Evolutionary conservation across 2,329 filamentous ascomycete genomes (phyloP), one percentile per base, ranked within the genome.

Genomic region (Aureobasidium leucospermi): DNA sequence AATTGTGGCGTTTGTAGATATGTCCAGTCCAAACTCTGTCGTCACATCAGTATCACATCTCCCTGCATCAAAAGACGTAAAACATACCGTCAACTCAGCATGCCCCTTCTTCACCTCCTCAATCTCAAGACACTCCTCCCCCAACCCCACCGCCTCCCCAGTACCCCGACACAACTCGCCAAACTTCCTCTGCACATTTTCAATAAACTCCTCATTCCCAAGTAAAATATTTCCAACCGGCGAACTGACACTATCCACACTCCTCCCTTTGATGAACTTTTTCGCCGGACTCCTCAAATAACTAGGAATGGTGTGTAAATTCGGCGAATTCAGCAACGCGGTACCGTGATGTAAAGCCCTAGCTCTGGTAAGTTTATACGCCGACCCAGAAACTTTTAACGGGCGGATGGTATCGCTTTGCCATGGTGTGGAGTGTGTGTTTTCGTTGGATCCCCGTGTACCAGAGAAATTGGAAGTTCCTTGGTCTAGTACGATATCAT

Each of bases 281-380:
- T 85, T 86, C 0, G 88, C 89, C 0, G 91, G 90, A n/a, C 90
- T 91, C 23, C 83, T 81, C 64, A 99, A 73, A 67, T 93, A 84
- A 2, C 80, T 74, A 1, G 85, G 84, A 31, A 97, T 88, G 42
- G 78, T 74, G 32, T 76, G 71, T 43, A 97, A 76, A 69, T 96
- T 89, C 1, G 87, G 87, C 58, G 89, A 92, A 36, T 81, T 79
- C 2, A 97, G 78, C 45, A 99, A 79, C 67, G 91, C 94, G 0
- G 94, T 99, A 7, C 92, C 94, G 73, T 99, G 94, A 73, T 99
- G 94, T 60, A 99, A 78, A 7, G 91, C 87, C 46, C 93, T 82
- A 51, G 84, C 77, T 28, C 89, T 81, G 0, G 89, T 96, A 58
- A 99, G 79, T 74, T 97, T 97, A 76, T 96, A 99, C 10, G 94